A percentile compares a stretch with the other conserved stretches of the same genome.
Conservation (phyloP, 2,329 filamentous ascomycete genomes). For the Achaetomium macrosporum region DNA sequence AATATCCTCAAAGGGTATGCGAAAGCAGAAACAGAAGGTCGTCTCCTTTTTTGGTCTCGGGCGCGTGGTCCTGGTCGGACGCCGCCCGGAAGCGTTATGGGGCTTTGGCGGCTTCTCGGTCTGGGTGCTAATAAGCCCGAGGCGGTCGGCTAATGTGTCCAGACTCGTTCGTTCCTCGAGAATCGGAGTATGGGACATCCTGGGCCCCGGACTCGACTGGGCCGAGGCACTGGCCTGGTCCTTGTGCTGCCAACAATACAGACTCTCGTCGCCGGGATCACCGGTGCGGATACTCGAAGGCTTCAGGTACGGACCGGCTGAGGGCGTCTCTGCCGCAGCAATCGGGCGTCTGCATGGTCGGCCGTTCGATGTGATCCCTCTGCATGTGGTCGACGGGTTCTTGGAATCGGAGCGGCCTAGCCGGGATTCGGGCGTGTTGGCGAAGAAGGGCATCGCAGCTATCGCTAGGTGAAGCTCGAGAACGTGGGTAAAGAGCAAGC, state of each 20-base stretch:
- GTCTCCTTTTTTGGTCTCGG: slow-evolving; percentile 31
- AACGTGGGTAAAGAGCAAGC: neutral
- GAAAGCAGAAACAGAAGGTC: slow-evolving; percentile 49
- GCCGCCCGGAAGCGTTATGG: slow-evolving; percentile 22
- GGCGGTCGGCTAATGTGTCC: slow-evolving; percentile 75
- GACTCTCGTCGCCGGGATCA: slow-evolving; percentile 51
- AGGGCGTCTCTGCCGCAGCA: slow-evolving; percentile 35
- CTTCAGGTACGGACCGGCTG: slow-evolving; percentile 24
- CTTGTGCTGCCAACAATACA: slow-evolving; percentile 94
- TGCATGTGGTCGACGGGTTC: slow-evolving; percentile 77
- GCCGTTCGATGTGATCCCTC: slow-evolving; percentile 78
- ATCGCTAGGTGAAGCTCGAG: neutral
- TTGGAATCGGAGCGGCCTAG: slow-evolving; percentile 78
- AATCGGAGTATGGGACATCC: slow-evolving; percentile 43
- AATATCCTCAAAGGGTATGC: slow-evolving; percentile 41
- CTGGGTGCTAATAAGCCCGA: slow-evolving; percentile 60
- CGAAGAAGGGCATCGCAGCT: slow-evolving; percentile 55
- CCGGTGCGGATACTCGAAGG: slow-evolving; percentile 35
- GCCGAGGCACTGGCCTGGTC: slow-evolving; percentile 63
- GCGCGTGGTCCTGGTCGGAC: slow-evolving; percentile 26
- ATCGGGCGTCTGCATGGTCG: slow-evolving; percentile 74
- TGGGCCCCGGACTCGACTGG: slow-evolving; percentile 41
- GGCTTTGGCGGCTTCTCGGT: slow-evolving; percentile 27
- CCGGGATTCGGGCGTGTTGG: slow-evolving; percentile 73
- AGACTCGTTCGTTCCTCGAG: slow-evolving; percentile 67